phyloP scores from a whole-genome alignment of 495 filamentous ascomycete species.

The Penicillium coffeae region DNA sequence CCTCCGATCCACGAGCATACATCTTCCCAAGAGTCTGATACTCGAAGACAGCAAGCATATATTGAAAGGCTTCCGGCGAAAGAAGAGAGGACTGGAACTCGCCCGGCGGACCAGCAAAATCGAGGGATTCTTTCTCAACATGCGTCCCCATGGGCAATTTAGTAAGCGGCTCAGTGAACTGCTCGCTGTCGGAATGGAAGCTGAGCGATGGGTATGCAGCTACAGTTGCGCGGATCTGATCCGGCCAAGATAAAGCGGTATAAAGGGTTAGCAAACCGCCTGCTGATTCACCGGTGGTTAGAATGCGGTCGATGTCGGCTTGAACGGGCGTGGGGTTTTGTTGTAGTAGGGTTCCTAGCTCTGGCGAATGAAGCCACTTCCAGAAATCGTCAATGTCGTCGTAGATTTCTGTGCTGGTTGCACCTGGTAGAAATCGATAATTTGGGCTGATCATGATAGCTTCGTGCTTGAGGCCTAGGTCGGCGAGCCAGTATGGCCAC shows the following conservation, averaged over 20 bases:
- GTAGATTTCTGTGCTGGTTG: slow-evolving; percentile 43
- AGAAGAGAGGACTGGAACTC: slow-evolving; percentile 4
- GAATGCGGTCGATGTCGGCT: slow-evolving; percentile 25
- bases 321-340: slow-evolving; percentile 13
- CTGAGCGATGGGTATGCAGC: neutral
- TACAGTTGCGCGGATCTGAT: neutral
- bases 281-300: slow-evolving; percentile 30
- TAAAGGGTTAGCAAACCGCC: slow-evolving; percentile 32
- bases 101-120: neutral
- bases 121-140: neutral
- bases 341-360: slow-evolving; percentile 13
- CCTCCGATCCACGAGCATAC: slow-evolving; percentile 19
- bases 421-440: slow-evolving; percentile 52
- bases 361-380: slow-evolving; percentile 39
- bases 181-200: neutral
- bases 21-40: slow-evolving; percentile 10
- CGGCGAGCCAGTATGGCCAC: slow-evolving; percentile 29
- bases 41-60: slow-evolving; percentile 18
- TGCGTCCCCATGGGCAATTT: neutral
- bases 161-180: neutral
- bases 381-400: slow-evolving; percentile 49
- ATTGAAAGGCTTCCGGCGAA: slow-evolving; percentile 2
- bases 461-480: slow-evolving; percentile 24
- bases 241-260: slow-evolving; percentile 14
- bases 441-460: slow-evolving; percentile 44